phyloP scores from a whole-genome alignment of 306 rosid genomes.

The Fagus sylvatica region DNA sequence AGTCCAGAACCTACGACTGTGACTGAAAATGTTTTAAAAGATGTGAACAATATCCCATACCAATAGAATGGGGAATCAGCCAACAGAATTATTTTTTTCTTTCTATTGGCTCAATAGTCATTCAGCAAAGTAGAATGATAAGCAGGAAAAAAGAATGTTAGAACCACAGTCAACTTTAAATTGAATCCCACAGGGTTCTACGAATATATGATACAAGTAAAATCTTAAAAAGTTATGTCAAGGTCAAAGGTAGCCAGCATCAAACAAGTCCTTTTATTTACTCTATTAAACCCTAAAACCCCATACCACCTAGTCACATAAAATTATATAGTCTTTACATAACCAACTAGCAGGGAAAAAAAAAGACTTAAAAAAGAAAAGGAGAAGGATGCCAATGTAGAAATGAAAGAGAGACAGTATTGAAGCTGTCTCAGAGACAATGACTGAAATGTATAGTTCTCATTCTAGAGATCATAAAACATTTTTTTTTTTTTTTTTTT shows the following conservation, averaged over 20 bases:
- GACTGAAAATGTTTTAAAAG: neutral
- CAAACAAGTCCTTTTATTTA: neutral
- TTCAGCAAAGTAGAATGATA: neutral
- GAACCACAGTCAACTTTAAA: neutral
- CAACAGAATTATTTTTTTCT: neutral
- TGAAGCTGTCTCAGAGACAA: too few species aligned
- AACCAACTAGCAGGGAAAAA: too few species aligned
- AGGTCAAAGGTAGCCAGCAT: neutral
- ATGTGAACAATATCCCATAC: neutral
- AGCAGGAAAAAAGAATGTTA: neutral
- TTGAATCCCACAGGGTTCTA: neutral
- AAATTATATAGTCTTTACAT: too few species aligned
- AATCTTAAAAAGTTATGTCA: neutral
- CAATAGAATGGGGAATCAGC: neutral
- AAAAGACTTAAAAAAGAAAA: too few species aligned
- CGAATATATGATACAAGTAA: neutral
- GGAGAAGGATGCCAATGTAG: too few species aligned
- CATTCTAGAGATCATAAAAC: too few species aligned
- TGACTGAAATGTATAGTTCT: too few species aligned
- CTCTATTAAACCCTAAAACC: neutral
- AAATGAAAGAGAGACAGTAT: too few species aligned
- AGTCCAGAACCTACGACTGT: conserved; percentile 2
- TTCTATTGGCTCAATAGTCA: neutral
- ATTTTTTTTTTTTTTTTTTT: too few species aligned
- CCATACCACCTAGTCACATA: too few species aligned